Conservation (phyloP, 2,329 filamentous ascomycete species). For the Penicillium sp. region DNA sequence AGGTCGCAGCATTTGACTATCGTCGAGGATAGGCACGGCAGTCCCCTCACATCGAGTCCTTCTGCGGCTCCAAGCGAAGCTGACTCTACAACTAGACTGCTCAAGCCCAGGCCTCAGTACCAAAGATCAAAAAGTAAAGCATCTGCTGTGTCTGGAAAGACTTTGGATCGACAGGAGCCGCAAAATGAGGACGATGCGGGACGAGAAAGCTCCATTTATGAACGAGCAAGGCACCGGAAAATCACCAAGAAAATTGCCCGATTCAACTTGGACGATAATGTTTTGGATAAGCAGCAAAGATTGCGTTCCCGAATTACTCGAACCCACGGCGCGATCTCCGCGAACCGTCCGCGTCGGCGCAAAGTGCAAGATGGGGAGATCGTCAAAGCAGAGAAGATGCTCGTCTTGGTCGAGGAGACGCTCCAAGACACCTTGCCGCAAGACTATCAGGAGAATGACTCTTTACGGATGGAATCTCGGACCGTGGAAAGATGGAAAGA, state of each 20-base stretch:
- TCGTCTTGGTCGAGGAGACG: constrained; percentile 55
- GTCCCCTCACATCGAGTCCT: constrained; percentile 10
- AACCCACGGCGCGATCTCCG: constrained; percentile 32
- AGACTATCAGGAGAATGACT: constrained; percentile 60
- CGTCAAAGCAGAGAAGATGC: constrained; percentile 63
- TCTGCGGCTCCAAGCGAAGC: constrained; percentile 25
- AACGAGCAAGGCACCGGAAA: constrained; percentile 12
- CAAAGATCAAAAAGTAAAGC: constrained; percentile 7
- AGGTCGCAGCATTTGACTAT: constrained; percentile 14
- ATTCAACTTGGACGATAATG: constrained; percentile 42
- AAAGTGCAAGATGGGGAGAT: constrained; percentile 54
- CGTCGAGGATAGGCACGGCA: constrained; percentile 8
- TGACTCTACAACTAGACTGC: constrained; percentile 30
- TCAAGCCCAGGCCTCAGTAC: background rate
- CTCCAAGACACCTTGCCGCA: constrained; percentile 48
- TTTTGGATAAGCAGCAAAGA: constrained; percentile 36
- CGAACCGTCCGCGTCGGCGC: constrained; percentile 29
- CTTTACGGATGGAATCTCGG: constrained; percentile 53
- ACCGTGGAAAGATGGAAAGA: constrained; percentile 61
- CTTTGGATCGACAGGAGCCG: constrained; percentile 31
- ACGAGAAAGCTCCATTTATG: constrained; percentile 10
- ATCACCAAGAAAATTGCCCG: constrained; percentile 35
- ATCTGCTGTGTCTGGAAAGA: constrained; percentile 13
- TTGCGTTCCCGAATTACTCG: constrained; percentile 34
- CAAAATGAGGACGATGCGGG: constrained; percentile 21